These are phyloP conservation scores for Apiotrichum domesticum DNA, from an alignment of 1,284 basidiomycete genomes.

Conservation along the genomic window DNA sequence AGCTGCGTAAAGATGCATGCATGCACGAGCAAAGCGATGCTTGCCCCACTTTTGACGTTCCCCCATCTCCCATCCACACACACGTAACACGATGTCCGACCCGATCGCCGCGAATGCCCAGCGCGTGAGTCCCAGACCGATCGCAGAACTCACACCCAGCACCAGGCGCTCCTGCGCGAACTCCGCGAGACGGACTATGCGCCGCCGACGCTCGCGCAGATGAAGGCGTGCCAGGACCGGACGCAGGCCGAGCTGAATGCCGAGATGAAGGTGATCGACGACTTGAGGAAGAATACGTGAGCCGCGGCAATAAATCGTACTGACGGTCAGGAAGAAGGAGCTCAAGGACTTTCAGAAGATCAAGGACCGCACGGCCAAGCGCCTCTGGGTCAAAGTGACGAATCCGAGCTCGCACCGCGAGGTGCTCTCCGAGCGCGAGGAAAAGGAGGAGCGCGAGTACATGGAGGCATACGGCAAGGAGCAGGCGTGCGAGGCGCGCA, in stretches of 20 bases:
- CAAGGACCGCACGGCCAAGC: constrained; percentile 16
- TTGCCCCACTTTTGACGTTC: no score
- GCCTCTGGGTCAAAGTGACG: constrained; percentile 17
- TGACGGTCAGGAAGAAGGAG: constrained; percentile 12
- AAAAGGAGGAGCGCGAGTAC: constrained; percentile 23
- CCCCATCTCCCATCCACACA: no score
- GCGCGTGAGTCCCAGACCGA: neutral
- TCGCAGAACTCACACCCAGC: constrained; percentile 7
- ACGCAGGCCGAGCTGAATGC: constrained; percentile 3
- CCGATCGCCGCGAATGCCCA: neutral
- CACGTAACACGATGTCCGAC: neutral
- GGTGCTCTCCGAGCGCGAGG: constrained; percentile 13
- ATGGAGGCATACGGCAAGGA: constrained; percentile 17
- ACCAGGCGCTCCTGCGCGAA: constrained; percentile 12
- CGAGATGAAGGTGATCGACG: constrained; percentile 6
- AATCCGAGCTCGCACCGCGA: constrained; percentile 7
- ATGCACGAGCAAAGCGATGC: no score
- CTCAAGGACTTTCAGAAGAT: constrained; percentile 19
- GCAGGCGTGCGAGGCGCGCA: constrained; percentile 14
- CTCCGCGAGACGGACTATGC: constrained; percentile 18
- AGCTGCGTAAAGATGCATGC: no score
- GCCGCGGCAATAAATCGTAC: neutral
- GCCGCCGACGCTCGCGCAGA: constrained; percentile 13
- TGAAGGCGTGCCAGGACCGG: constrained; percentile 6
- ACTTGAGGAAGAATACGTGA: neutral